Percentiles rank a stretch among this genome's conserved stretches.
These are phyloP conservation scores for Scheffersomyces lignicola DNA, from an alignment of 1,139 yeast species.

Conservation along the genomic window DNA sequence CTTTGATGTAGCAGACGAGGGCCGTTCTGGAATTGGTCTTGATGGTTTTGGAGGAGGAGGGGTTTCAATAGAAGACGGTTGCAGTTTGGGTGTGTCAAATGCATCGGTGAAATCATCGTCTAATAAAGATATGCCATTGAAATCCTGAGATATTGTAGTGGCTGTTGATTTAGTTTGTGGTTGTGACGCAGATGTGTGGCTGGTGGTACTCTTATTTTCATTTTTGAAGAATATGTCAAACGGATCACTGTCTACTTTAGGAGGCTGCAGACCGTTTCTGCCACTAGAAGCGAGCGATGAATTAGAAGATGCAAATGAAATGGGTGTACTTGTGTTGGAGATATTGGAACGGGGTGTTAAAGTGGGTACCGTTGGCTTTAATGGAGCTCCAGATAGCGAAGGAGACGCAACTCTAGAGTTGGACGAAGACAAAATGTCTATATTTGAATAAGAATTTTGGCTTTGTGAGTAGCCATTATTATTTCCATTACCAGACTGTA, in stretches of 20 bases:
- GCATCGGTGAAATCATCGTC: constrained; percentile 49
- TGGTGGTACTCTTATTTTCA: not conserved
- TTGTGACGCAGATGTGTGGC: not conserved
- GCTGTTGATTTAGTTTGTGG: not conserved
- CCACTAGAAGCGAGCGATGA: not conserved
- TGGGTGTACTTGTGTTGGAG: not conserved
- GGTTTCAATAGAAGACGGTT: constrained; percentile 8
- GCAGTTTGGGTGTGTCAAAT: constrained; percentile 17
- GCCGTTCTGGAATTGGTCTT: constrained; percentile 6
- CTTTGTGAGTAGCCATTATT: not conserved
- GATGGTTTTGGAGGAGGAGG: constrained; percentile 4
- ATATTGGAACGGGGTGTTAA: not conserved
- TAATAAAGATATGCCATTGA: constrained; percentile 20
- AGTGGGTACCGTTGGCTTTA: not conserved
- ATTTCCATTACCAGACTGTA: constrained; percentile 8
- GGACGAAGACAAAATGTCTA: constrained; percentile 18
- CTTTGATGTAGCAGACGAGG: constrained; percentile 7
- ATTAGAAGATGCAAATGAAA: not conserved
- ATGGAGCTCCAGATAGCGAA: not conserved
- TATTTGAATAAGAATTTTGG: constrained; percentile 17
- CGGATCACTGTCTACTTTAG: constrained; percentile 14
- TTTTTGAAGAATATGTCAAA: constrained; percentile 16
- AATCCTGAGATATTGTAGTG: not conserved
- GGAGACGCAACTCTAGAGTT: constrained; percentile 10
- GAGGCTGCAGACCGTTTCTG: not conserved